phyloP scores from a whole-genome alignment of 441 rosid genomes.

The Geranium incanum region DNA sequence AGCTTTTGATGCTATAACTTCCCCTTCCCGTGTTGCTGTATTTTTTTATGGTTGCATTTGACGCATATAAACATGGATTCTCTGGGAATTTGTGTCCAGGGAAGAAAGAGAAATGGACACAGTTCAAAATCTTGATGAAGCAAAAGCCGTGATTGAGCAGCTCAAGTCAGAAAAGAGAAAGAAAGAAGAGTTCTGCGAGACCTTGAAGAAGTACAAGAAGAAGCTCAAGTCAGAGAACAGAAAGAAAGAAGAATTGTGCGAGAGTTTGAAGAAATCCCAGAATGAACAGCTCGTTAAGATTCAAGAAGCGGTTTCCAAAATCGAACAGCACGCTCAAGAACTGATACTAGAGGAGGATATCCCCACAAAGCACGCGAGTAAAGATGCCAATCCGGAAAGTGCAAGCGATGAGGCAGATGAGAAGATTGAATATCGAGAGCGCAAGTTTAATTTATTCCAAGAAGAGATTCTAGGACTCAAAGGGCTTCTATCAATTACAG shows the following conservation, averaged over 20 bases:
- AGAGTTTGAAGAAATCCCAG: conserved; percentile 31
- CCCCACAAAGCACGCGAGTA: conserved; percentile 2
- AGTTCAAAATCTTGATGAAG: conserved; percentile 26
- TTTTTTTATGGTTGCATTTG: not conserved
- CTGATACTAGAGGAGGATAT: conserved; percentile 27
- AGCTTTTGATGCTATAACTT: too few relatives aligned
- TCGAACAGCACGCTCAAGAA: conserved; percentile 45
- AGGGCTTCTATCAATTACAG: conserved; percentile 40
- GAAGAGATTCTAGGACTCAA: conserved; percentile 69
- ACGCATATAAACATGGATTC: not conserved
- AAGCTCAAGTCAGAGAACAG: conserved; percentile 48
- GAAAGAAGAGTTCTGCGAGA: conserved; percentile 29
- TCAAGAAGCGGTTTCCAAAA: conserved; percentile 37
- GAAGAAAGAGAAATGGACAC: conserved; percentile 36
- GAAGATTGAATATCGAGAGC: conserved; percentile 54
- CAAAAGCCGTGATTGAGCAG: conserved; percentile 24
- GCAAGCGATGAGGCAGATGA: conserved; percentile 36
- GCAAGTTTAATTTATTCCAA: conserved; percentile 41
- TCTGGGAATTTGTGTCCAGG: not conserved
- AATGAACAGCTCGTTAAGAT: conserved; percentile 36
- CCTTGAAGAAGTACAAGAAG: conserved; percentile 51
- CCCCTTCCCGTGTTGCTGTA: not conserved
- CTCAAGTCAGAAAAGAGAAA: conserved; percentile 42
- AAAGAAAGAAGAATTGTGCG: conserved; percentile 31
- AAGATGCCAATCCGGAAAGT: conserved; percentile 56